Evolutionary conservation across 176 grass and related monocot genomes (phyloP).

Genomic region (Hordeum marinum): DNA sequence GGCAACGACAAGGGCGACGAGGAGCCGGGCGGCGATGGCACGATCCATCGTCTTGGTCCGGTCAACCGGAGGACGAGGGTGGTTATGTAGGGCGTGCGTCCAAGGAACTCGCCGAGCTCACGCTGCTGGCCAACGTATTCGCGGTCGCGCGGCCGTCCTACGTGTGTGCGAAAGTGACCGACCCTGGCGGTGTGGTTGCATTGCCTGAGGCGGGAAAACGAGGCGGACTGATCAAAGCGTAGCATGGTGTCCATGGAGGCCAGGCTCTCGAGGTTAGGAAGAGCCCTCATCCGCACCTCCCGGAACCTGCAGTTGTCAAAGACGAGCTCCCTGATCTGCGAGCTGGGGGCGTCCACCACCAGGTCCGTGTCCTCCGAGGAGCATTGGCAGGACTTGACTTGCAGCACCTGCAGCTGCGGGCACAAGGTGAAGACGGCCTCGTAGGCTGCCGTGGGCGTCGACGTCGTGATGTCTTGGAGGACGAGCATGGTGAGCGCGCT

Average conservation of each 20-base stretch:
- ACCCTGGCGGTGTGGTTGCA: background rate
- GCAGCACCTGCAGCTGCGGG: background rate
- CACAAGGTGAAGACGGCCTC: background rate
- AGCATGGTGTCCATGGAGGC: background rate
- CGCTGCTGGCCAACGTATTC: background rate
- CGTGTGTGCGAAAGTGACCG: background rate
- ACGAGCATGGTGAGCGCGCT: background rate
- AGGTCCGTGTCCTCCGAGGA: background rate
- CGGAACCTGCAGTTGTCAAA: background rate
- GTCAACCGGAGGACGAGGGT: constrained; percentile 12
- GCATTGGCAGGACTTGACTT: background rate
- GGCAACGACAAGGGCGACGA: background rate
- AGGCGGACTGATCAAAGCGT: background rate
- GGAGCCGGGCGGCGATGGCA: background rate
- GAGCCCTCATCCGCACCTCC: background rate
- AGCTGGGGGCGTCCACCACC: constrained; percentile 1
- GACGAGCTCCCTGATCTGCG: constrained; percentile 13
- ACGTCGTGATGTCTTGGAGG: background rate
- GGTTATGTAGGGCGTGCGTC: background rate
- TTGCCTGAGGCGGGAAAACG: background rate
- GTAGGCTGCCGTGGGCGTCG: background rate
- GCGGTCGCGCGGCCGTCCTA: background rate
- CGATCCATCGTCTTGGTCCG: constrained; percentile 11
- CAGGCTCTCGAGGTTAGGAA: background rate
- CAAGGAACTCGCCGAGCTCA: background rate